Conservation (phyloP, 805 yeast species). For the Candida nitratophila region DNA sequence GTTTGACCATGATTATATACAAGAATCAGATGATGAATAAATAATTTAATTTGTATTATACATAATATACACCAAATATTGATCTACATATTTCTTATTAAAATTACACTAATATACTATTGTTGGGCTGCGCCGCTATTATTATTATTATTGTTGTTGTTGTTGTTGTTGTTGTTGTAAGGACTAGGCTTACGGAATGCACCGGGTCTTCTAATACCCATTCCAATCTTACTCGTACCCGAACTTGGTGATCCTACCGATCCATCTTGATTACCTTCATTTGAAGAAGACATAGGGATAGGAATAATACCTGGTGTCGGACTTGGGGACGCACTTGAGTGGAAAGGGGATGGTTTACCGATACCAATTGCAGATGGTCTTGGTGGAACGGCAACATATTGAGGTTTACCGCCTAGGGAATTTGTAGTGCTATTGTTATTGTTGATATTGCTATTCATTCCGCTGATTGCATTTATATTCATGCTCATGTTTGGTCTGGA, state of each 20-base stretch:
- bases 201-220: conserved; percentile 25
- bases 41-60: no score
- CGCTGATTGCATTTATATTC: no score
- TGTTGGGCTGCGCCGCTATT: no score
- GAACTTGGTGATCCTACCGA: background rate
- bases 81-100: no score
- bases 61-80: no score
- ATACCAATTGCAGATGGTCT: conserved; percentile 9
- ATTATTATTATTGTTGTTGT: no score
- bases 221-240: background rate
- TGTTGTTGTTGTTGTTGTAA: background rate
- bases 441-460: background rate
- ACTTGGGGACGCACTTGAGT: background rate
- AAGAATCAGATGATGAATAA: no score
- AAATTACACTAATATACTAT: no score
- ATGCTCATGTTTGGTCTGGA: background rate
- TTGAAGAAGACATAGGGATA: background rate
- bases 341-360: conserved; percentile 1
- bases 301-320: background rate
- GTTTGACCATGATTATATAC: no score
- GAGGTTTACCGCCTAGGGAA: no score
- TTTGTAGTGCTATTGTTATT: no score
- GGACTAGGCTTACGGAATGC: conserved; percentile 24
- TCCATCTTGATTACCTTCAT: no score
- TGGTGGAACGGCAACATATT: background rate